Evolutionary conservation across 768 basidiomycete species (phyloP).

Genomic region (Termitomyces sp.): DNA sequence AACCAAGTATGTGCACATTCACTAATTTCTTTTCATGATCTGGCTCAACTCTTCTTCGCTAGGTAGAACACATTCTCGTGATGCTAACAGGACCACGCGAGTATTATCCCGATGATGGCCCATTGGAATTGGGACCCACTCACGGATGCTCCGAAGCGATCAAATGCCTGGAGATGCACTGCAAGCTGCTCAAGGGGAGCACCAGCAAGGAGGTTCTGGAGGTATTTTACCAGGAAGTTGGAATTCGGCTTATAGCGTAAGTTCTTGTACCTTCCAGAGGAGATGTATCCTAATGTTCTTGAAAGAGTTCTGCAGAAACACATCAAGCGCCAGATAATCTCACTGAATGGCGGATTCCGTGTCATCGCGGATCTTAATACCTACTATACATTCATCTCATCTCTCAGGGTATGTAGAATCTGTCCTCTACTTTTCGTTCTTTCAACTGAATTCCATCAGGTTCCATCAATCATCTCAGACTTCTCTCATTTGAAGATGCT

Average conservation of each 20-base stretch:
- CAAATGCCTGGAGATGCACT: slow-evolving; percentile 84
- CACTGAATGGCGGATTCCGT: slow-evolving; percentile 88
- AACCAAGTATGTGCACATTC: slow-evolving; percentile 55
- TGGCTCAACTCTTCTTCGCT: not conserved
- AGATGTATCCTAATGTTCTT: not conserved
- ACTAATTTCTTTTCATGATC: not conserved
- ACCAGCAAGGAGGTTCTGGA: slow-evolving; percentile 96
- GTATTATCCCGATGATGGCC: slow-evolving; percentile 84
- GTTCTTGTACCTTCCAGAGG: slow-evolving; percentile 16
- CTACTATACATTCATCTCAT: slow-evolving; percentile 84
- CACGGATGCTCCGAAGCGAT: slow-evolving; percentile 88
- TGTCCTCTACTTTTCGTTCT: not conserved
- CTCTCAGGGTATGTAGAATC: slow-evolving; percentile 57
- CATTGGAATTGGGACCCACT: slow-evolving; percentile 81
- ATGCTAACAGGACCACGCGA: slow-evolving; percentile 79
- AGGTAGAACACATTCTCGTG: slow-evolving; percentile 92
- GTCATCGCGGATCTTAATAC: slow-evolving; percentile 95
- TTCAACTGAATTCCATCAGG: slow-evolving; percentile 26
- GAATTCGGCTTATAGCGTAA: slow-evolving; percentile 79
- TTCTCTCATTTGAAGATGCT: slow-evolving; percentile 97
- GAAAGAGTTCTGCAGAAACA: slow-evolving; percentile 90
- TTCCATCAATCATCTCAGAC: slow-evolving; percentile 77
- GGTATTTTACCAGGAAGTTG: slow-evolving; percentile 97
- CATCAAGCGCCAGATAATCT: slow-evolving; percentile 96
- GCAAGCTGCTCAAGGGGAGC: slow-evolving; percentile 85